phyloP scores from a whole-genome alignment of 1,284 basidiomycete species.

The Moesziomyces globuligerus region DNA sequence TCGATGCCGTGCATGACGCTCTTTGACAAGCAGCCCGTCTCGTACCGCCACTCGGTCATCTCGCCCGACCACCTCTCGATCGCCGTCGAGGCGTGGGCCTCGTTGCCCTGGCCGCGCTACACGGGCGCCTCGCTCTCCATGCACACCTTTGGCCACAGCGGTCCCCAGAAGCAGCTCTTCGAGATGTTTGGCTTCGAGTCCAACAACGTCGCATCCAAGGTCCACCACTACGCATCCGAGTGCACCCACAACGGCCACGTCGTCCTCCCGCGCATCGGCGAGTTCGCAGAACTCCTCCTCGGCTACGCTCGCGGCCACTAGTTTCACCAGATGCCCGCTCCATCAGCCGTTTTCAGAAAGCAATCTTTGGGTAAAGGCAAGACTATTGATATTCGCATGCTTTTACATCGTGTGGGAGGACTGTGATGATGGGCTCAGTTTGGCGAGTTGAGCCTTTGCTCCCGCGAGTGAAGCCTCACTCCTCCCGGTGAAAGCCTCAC shows the following conservation, averaged over 20 bases:
- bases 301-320: constrained; percentile 14
- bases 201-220: constrained; percentile 79
- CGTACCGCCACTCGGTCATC: constrained; percentile 84
- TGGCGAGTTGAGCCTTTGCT: too few relatives aligned
- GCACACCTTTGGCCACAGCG: constrained; percentile 76
- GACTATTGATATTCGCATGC: neutral
- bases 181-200: constrained; percentile 63
- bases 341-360: too few relatives aligned
- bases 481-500: too few relatives aligned
- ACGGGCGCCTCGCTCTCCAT: constrained; percentile 50
- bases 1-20: constrained; percentile 87
- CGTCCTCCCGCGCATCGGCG: constrained; percentile 7
- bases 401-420: neutral
- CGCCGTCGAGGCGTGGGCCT: constrained; percentile 80
- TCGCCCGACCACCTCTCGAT: constrained; percentile 86
- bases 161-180: constrained; percentile 87
- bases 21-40: constrained; percentile 82
- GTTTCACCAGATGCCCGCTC: neutral
- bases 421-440: too few relatives aligned
- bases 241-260: neutral
- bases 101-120: constrained; percentile 58
- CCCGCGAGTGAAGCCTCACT: too few relatives aligned
- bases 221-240: constrained; percentile 72
- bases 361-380: too few relatives aligned
- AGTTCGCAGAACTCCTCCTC: constrained; percentile 14